A percentile compares a stretch with the other conserved stretches of the same genome.
Conservation (phyloP, 2,329 filamentous ascomycete species). For the Rutstroemia sp. region DNA sequence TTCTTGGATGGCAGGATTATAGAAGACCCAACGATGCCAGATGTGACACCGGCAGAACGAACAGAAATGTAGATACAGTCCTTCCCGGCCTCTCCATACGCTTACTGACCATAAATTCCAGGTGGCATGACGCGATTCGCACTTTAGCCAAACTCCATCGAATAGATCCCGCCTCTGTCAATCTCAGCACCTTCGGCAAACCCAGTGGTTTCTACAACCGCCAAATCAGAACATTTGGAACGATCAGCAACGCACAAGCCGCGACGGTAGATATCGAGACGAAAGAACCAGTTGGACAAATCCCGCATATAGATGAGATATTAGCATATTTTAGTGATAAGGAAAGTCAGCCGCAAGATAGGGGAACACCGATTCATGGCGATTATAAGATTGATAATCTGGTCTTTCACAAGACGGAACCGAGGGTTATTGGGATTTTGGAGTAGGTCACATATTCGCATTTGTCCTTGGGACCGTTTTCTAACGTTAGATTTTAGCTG, state of each 20-base stretch:
- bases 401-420: conserved; percentile 82
- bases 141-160: conserved; percentile 82
- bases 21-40: conserved; percentile 77
- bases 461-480: background rate
- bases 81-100: background rate
- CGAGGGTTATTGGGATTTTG: conserved; percentile 82
- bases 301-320: conserved; percentile 78
- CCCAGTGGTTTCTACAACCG: conserved; percentile 72
- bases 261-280: conserved; percentile 70
- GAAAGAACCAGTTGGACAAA: conserved; percentile 64
- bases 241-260: conserved; percentile 73
- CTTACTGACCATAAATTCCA: conserved; percentile 25
- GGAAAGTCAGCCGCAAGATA: conserved; percentile 64
- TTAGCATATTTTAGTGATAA: conserved; percentile 69
- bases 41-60: conserved; percentile 59
- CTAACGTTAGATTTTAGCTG: conserved; percentile 44
- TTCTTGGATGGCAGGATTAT: conserved; percentile 92
- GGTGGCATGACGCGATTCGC: conserved; percentile 75
- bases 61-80: conserved; percentile 52
- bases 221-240: conserved; percentile 75
- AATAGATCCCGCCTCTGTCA: conserved; percentile 58
- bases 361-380: conserved; percentile 77
- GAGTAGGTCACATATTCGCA: conserved; percentile 48
- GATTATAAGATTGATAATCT: conserved; percentile 95
- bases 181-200: conserved; percentile 67